phyloP scores from a whole-genome alignment of 139 green algal genomes.

The Chlamydomonas schloesseri region DNA sequence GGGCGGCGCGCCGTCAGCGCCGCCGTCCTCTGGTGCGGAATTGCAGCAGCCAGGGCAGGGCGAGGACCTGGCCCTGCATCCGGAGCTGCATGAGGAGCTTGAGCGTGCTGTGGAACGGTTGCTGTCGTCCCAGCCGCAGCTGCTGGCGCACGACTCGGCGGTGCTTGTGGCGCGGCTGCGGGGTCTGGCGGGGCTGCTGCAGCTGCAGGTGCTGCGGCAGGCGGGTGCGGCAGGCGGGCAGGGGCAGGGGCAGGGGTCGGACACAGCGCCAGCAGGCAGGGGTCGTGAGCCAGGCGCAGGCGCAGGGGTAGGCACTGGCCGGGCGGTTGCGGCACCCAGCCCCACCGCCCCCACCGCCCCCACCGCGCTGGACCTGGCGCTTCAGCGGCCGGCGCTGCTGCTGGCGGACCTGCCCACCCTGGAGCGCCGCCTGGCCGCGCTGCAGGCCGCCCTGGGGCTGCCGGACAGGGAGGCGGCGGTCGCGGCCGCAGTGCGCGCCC shows the following conservation, averaged over 20 bases:
- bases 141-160: slow-evolving; percentile 10
- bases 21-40: neutral
- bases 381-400: neutral
- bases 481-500: neutral
- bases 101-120: neutral
- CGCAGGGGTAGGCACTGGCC: too few relatives aligned
- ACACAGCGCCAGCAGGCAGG: too few relatives aligned
- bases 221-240: too few relatives aligned
- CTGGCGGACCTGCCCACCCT: slow-evolving; percentile 11
- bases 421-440: neutral
- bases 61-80: neutral
- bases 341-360: too few relatives aligned
- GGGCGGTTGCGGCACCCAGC: too few relatives aligned
- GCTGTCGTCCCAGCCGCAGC: neutral
- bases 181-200: neutral
- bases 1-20: neutral
- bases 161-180: neutral
- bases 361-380: neutral
- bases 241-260: too few relatives aligned
- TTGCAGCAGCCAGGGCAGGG: too few relatives aligned
- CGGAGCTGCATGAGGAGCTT: neutral
- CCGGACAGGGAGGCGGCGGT: neutral
- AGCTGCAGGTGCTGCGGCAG: neutral
- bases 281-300: too few relatives aligned
- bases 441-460: neutral